Evolutionary conservation across 2,329 filamentous ascomycete genomes (phyloP).

Genomic region (Xylaria arbuscula): DNA sequence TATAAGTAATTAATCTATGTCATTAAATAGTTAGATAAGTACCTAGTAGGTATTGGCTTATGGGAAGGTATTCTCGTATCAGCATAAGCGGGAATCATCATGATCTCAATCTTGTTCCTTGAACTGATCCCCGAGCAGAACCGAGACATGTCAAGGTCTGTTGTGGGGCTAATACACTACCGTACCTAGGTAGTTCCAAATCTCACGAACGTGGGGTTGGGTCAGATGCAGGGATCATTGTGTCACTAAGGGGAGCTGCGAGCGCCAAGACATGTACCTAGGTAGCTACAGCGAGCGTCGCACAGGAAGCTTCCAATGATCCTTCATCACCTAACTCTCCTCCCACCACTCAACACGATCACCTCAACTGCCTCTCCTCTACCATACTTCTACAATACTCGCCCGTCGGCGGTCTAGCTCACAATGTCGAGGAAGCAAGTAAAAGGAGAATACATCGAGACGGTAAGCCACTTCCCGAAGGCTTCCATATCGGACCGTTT

Average conservation of each 20-base stretch:
- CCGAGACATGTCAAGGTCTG: too few relatives aligned
- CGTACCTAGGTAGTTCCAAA: too few relatives aligned
- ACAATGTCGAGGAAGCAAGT: slow-evolving; percentile 78
- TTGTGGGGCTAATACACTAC: too few relatives aligned
- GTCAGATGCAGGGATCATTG: background rate
- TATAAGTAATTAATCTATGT: too few relatives aligned
- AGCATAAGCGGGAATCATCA: too few relatives aligned
- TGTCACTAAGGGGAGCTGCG: too few relatives aligned
- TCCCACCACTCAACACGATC: background rate
- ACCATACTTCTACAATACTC: background rate
- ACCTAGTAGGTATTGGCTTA: too few relatives aligned
- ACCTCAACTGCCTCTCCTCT: background rate
- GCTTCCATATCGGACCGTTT: background rate
- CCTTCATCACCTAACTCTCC: background rate
- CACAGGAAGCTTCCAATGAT: background rate
- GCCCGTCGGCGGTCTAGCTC: background rate
- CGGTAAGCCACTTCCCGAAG: slow-evolving; percentile 65
- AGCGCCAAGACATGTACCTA: background rate
- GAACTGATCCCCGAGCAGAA: too few relatives aligned
- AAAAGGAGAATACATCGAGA: slow-evolving; percentile 97
- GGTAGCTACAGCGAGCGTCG: background rate
- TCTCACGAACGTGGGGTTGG: too few relatives aligned
- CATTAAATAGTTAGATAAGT: too few relatives aligned
- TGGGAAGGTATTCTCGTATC: too few relatives aligned
- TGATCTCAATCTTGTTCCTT: too few relatives aligned